Conservation (phyloP, 2,329 filamentous ascomycete genomes). For the Trichoderma simmonsii region DNA sequence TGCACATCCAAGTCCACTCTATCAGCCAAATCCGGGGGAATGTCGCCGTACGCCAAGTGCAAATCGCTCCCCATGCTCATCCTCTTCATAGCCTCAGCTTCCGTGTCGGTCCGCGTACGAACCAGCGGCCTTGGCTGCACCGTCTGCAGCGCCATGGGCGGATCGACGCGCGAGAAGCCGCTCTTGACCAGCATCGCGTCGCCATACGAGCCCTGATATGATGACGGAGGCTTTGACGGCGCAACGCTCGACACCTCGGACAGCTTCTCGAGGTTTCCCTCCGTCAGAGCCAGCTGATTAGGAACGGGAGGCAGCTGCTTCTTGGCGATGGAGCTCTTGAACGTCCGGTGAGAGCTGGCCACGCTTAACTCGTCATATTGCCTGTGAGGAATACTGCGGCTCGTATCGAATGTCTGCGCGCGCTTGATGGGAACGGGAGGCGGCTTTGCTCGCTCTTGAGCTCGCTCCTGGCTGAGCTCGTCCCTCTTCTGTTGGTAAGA, state of each 20-base stretch:
- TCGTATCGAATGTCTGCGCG: slow-evolving; percentile 30
- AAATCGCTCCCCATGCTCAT: slow-evolving; percentile 67
- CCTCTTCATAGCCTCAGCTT: slow-evolving; percentile 29
- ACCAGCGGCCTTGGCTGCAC: slow-evolving; percentile 26
- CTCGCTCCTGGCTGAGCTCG: slow-evolving; percentile 65
- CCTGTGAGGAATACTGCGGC: slow-evolving; percentile 23
- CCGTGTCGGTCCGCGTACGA: slow-evolving; percentile 40
- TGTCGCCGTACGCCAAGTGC: slow-evolving; percentile 85
- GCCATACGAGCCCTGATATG: slow-evolving; percentile 38
- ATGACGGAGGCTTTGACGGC: slow-evolving; percentile 43
- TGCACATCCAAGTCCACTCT: slow-evolving; percentile 43
- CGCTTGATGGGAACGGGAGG: slow-evolving; percentile 14
- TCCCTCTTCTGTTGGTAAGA: slow-evolving; percentile 87
- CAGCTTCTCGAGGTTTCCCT: slow-evolving; percentile 50
- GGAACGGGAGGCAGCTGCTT: slow-evolving; percentile 28
- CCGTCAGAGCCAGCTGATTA: slow-evolving; percentile 44
- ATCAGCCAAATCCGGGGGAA: slow-evolving; percentile 64
- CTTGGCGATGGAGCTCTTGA: slow-evolving; percentile 35
- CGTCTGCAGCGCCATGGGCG: slow-evolving; percentile 24
- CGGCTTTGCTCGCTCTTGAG: slow-evolving; percentile 51
- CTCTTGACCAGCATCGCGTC: slow-evolving; percentile 39
- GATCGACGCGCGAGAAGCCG: slow-evolving; percentile 38
- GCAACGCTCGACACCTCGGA: slow-evolving; percentile 51
- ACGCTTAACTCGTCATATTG: slow-evolving; percentile 33
- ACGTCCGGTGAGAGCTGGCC: slow-evolving; percentile 43